Percentiles rank a stretch among this genome's conserved stretches.
Evolutionary conservation across 495 filamentous ascomycete genomes (phyloP).

Genomic region (Lasiosphaeria hispida): DNA sequence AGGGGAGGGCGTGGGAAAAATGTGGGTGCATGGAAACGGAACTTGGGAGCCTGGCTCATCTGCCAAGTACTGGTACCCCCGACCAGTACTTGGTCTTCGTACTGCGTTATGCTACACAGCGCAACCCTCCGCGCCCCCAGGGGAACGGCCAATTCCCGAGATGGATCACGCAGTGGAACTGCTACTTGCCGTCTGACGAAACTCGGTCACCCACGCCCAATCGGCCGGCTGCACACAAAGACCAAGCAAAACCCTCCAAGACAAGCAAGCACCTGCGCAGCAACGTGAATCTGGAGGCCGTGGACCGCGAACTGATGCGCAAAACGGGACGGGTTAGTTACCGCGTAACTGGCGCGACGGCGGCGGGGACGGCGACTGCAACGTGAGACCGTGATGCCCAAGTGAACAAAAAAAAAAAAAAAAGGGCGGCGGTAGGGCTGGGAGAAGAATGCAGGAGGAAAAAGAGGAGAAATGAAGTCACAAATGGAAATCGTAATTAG

Average conservation of each 20-base stretch:
- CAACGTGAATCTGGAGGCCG: background rate
- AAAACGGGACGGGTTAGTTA: too few species aligned
- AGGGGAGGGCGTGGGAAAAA: conserved; percentile 18
- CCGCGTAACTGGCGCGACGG: background rate
- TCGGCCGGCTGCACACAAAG: conserved; percentile 13
- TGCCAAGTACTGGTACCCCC: conserved; percentile 15
- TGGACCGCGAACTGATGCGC: background rate
- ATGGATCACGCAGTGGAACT: conserved; percentile 26
- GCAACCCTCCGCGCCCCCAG: conserved; percentile 11
- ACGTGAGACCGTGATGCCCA: too few species aligned
- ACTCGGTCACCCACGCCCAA: conserved; percentile 16
- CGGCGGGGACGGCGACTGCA: background rate
- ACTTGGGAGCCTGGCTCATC: background rate
- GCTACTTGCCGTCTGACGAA: conserved; percentile 32
- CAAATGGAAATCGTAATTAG: conserved; percentile 1
- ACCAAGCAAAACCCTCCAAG: background rate
- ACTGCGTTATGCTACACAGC: conserved; percentile 5
- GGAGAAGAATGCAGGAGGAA: background rate
- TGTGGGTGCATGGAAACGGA: conserved; percentile 16
- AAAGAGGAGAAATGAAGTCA: conserved; percentile 5
- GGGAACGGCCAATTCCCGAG: conserved; percentile 20
- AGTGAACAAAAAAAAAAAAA: too few species aligned
- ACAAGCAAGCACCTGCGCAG: background rate
- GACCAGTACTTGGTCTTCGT: background rate
- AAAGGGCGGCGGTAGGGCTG: background rate